These are phyloP conservation scores for Trametes sanguinea DNA, from an alignment of 768 basidiomycete genomes.

Conservation along the genomic window DNA sequence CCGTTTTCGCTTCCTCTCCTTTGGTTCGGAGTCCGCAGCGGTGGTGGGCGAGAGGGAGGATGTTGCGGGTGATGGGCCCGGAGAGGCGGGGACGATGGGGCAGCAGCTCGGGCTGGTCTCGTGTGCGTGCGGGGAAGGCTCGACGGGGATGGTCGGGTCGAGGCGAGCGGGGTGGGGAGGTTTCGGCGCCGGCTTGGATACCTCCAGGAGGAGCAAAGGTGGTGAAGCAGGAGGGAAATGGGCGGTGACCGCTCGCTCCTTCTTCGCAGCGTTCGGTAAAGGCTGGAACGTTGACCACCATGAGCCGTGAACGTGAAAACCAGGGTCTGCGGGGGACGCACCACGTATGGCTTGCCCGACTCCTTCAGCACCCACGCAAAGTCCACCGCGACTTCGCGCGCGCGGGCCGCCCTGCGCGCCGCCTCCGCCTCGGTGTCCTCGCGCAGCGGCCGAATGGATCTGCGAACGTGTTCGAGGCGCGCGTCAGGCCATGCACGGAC, in stretches of 20 bases:
- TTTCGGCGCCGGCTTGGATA: constrained; percentile 1
- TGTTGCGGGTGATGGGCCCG: background rate
- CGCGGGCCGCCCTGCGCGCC: constrained; percentile 27
- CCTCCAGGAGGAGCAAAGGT: constrained; percentile 7
- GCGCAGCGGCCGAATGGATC: constrained; percentile 30
- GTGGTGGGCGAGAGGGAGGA: background rate
- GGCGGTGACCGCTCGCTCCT: constrained; percentile 1
- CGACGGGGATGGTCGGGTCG: constrained; percentile 7
- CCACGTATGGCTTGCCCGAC: constrained; percentile 25
- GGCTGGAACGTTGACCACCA: background rate
- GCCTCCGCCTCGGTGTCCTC: constrained; percentile 36
- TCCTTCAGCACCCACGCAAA: constrained; percentile 27
- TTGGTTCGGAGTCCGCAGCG: background rate
- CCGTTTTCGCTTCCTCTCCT: constrained; percentile 12
- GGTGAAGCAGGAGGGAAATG: background rate
- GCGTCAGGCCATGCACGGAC: background rate
- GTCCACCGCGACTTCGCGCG: constrained; percentile 34
- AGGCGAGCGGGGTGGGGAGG: background rate
- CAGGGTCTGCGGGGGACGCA: constrained; percentile 18
- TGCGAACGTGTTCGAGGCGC: constrained; percentile 7
- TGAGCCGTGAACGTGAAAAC: background rate
- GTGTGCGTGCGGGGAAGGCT: constrained; percentile 28
- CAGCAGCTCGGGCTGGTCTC: constrained; percentile 18
- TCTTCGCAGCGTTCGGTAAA: constrained; percentile 5
- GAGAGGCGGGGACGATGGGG: constrained; percentile 16